Percentiles rank a stretch among this genome's conserved stretches.
Evolutionary conservation across 768 basidiomycete species (phyloP).

Genomic region (Russula vinacea): DNA sequence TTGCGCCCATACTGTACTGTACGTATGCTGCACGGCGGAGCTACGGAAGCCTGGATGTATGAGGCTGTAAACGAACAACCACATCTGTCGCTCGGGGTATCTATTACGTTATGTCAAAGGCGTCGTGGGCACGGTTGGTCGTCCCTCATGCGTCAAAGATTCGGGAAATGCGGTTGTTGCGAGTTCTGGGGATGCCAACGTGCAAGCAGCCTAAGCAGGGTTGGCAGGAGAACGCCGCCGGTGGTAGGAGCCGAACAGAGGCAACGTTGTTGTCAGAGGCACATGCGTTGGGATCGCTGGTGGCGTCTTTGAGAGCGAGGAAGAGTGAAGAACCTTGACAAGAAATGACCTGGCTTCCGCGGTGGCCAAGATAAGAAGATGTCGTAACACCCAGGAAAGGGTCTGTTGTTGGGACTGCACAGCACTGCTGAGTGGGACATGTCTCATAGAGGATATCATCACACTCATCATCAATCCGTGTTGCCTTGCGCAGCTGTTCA

Average conservation of each 20-base stretch:
- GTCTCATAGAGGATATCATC: constrained; percentile 8
- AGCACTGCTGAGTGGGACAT: background rate
- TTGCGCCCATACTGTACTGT: background rate
- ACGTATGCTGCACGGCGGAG: constrained; percentile 1
- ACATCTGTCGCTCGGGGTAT: background rate
- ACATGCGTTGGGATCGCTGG: background rate
- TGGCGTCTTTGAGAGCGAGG: too few species aligned
- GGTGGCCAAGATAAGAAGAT: background rate
- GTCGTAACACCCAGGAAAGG: too few species aligned
- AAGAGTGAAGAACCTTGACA: background rate
- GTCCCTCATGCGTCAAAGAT: background rate
- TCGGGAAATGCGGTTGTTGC: constrained; percentile 5
- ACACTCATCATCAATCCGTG: constrained; percentile 12
- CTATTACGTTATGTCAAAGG: constrained; percentile 3
- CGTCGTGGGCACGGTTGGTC: background rate
- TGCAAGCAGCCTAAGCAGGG: background rate
- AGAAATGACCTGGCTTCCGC: background rate
- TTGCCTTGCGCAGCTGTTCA: constrained; percentile 1
- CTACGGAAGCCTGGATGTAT: constrained; percentile 1
- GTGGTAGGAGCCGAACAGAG: background rate
- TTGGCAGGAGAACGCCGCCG: constrained; percentile 4
- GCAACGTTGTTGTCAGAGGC: background rate
- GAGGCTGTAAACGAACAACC: constrained; percentile 1
- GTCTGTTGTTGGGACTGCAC: background rate
- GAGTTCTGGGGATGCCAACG: background rate